Percentiles rank a stretch among this genome's conserved stretches.
phyloP scores from a whole-genome alignment of 2,329 filamentous ascomycete genomes.

The Zymoseptoria brevis region DNA sequence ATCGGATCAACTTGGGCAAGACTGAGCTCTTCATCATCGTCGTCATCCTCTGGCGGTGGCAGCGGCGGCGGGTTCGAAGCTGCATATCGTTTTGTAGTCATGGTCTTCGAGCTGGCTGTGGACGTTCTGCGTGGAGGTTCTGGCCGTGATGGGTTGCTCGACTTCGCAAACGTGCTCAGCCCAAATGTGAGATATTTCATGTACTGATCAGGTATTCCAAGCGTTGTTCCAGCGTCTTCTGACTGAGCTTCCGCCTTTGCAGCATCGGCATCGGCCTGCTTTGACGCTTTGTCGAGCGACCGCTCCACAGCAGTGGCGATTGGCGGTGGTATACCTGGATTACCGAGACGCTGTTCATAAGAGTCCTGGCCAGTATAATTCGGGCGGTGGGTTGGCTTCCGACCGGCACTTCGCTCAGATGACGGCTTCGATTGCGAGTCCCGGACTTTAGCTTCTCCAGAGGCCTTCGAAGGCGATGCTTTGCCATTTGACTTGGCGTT shows the following conservation, averaged over 20 bases:
- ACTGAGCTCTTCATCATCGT: slow-evolving; percentile 10
- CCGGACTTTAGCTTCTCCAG: neutral
- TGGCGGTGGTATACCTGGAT: slow-evolving; percentile 39
- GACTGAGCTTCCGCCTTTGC: slow-evolving; percentile 4
- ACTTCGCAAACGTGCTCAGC: slow-evolving; percentile 28
- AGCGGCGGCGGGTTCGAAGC: slow-evolving; percentile 3
- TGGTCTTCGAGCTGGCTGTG: slow-evolving; percentile 19
- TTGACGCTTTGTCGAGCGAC: slow-evolving; percentile 37
- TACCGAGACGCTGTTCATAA: neutral
- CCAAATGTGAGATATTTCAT: slow-evolving; percentile 46
- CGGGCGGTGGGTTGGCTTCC: neutral
- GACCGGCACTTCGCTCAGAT: neutral
- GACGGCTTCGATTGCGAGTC: neutral
- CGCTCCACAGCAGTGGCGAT: slow-evolving; percentile 39
- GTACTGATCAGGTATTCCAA: slow-evolving; percentile 41
- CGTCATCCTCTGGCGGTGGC: slow-evolving; percentile 5
- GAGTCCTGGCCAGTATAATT: neutral
- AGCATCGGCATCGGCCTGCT: slow-evolving; percentile 26
- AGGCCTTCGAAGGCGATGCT: neutral
- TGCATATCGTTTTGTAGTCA: slow-evolving; percentile 10
- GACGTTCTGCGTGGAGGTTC: slow-evolving; percentile 16
- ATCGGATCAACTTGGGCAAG: slow-evolving; percentile 27
- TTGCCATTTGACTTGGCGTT: slow-evolving; percentile 4
- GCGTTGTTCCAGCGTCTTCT: slow-evolving; percentile 27
- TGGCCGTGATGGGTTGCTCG: slow-evolving; percentile 16